Evolutionary conservation across 2,329 filamentous ascomycete species (phyloP), one percentile per base, ranked within the genome.

Genomic region (Venturia aucupariae): DNA sequence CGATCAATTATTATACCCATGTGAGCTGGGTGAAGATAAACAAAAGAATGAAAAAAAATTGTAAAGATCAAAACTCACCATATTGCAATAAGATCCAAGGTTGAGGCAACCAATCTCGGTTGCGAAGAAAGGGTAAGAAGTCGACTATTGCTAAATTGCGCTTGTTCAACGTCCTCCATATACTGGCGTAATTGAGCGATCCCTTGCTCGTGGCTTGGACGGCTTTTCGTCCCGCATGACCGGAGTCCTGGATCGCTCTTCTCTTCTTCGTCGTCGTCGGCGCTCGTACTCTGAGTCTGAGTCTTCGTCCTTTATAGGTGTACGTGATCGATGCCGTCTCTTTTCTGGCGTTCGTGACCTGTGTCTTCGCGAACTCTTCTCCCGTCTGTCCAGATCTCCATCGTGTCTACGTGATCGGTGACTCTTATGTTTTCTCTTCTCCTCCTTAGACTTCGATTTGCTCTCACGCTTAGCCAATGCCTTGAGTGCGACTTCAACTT

Each of bases 401-500:
- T 60, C 59, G 24, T 60, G 59, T 38, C 59, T 39, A 10, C 38
- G 59, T 44, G 59, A 60, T 24, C 59, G 59, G n/a, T 60, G 35
- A 22, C 59, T 60, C 38, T 60, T 60, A 27, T 60, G 59, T 32
- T 44, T 41, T 38, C 59, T 42, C 38, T 60, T 60, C 35, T 60
- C 59, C 5, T 44, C 59, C n/a, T 41, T 60, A 3, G 59, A 60
- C 35, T 41, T 60, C 4, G 59, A 60, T 17, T 60, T 60, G 22
- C 59, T 60, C 35, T 60, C 59, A 17, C 19, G 59, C 35, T 60
- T 60, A 19, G 41, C 59, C n/a, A 60, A 32, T 19, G 59, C 59
- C 11, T 41, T 60, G 10, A 41, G 19, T 3, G 62, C 62, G 19
- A 57, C 48, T 24, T 63, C 62, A 27, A 63, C 84, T 73, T 96